These are phyloP conservation scores for Russula earlei DNA, from an alignment of 768 basidiomycete genomes.

Conservation along the genomic window DNA sequence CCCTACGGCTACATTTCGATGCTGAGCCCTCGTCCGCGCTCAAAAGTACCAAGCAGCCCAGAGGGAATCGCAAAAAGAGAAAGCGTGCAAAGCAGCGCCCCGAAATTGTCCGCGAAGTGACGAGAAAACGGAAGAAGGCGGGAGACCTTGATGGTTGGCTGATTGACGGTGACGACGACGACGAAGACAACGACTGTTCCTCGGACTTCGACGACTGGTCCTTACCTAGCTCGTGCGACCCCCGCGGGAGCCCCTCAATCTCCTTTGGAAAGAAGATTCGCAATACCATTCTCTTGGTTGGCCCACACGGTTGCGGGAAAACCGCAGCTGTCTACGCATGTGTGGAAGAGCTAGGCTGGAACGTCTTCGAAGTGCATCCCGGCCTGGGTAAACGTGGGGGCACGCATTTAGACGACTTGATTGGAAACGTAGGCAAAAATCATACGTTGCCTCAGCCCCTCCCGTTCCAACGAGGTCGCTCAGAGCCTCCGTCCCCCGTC, in stretches of 20 bases:
- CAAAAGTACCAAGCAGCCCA: conserved; percentile 5
- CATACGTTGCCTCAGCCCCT: conserved; percentile 40
- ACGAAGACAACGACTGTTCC: neutral
- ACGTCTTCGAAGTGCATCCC: conserved; percentile 93
- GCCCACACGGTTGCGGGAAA: conserved; percentile 83
- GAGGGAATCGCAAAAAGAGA: conserved; percentile 2
- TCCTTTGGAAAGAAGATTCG: conserved; percentile 45
- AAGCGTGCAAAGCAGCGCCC: conserved; percentile 13
- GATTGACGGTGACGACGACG: conserved; percentile 14
- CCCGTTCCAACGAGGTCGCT: conserved; percentile 13
- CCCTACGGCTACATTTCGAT: conserved; percentile 52
- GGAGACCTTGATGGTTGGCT: conserved; percentile 16
- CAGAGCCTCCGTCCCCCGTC: conserved; percentile 14
- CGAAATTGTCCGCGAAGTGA: conserved; percentile 17
- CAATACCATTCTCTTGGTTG: conserved; percentile 79
- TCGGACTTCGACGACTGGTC: neutral
- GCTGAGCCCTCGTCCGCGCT: conserved; percentile 11
- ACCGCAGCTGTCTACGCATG: conserved; percentile 90
- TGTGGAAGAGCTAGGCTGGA: conserved; percentile 89
- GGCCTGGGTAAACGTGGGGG: conserved; percentile 88
- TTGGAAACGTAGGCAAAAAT: conserved; percentile 92
- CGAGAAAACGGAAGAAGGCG: conserved; percentile 14
- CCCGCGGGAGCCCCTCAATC: conserved; percentile 7
- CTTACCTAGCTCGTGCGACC: neutral
- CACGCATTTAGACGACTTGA: conserved; percentile 61